phyloP scores from a whole-genome alignment of 192 early-diverging fungal genomes.

The Linnemannia zychae region DNA sequence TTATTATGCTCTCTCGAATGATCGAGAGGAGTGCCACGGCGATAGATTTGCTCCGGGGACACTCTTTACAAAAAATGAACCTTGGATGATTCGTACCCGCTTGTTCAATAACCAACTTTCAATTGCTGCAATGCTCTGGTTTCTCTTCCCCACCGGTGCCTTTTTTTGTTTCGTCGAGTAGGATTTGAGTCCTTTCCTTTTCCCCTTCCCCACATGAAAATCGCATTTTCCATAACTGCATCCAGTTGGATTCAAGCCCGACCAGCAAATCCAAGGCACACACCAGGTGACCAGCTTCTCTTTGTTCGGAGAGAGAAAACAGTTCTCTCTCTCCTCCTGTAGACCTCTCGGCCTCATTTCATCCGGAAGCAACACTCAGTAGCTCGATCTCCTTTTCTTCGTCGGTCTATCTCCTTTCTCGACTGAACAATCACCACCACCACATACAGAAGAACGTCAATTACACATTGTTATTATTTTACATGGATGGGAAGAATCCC shows the following conservation, averaged over 20 bases:
- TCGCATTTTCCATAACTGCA: not conserved
- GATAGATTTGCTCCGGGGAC: not conserved
- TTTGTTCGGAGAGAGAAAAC: not conserved
- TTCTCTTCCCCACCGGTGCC: not conserved
- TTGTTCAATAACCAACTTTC: not conserved
- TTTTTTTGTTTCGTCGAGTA: not conserved
- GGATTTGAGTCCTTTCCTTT: not conserved
- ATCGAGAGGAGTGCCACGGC: too few relatives aligned
- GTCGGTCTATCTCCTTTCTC: not conserved
- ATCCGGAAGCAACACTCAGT: not conserved
- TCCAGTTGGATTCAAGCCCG: constrained; percentile 10
- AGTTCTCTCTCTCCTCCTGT: not conserved
- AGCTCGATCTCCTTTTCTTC: not conserved
- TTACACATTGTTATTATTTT: not conserved
- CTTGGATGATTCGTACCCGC: not conserved
- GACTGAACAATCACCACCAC: not conserved
- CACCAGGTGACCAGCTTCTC: not conserved
- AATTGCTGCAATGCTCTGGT: not conserved
- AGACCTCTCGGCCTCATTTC: not conserved
- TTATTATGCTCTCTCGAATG: not conserved
- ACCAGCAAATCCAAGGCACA: not conserved
- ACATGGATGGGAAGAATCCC: not conserved
- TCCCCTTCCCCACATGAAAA: not conserved
- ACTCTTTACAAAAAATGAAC: not conserved
- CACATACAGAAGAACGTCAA: not conserved